A percentile compares a stretch with the other conserved stretches of the same genome.
phyloP scores from a whole-genome alignment of 2,329 filamentous ascomycete species.

The Achaetomium macrosporum region DNA sequence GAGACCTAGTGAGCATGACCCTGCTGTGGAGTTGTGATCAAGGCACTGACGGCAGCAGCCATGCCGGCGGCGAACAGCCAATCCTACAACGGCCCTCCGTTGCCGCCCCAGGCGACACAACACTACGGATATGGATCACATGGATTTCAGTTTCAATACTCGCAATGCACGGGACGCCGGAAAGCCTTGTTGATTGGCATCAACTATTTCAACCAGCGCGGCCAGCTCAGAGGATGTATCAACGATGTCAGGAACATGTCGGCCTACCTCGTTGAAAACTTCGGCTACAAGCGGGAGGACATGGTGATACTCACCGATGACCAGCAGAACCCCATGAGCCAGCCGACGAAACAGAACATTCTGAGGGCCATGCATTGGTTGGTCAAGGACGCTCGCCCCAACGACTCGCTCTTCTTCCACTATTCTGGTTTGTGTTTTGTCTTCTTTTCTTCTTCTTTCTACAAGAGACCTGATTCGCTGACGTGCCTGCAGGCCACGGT shows the following conservation, averaged over 20 bases:
- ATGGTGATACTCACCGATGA: conserved; percentile 97
- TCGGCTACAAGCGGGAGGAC: conserved; percentile 88
- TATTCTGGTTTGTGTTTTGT: conserved; percentile 69
- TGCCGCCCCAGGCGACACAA: conserved; percentile 62
- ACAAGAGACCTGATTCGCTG: background rate
- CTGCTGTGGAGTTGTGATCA: background rate
- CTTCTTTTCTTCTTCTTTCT: background rate
- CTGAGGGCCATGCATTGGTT: conserved; percentile 96
- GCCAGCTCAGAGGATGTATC: conserved; percentile 87
- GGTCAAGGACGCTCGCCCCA: conserved; percentile 84
- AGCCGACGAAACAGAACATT: conserved; percentile 94
- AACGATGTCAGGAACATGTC: conserved; percentile 99
- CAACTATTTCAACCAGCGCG: conserved; percentile 92
- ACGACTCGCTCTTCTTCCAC: conserved; percentile 96
- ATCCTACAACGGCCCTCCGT: conserved; percentile 51
- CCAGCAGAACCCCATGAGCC: conserved; percentile 94
- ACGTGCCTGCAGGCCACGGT: conserved; percentile 54
- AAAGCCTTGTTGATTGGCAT: conserved; percentile 92
- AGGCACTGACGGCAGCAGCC: conserved; percentile 14
- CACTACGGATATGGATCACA: conserved; percentile 72
- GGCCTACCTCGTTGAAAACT: conserved; percentile 77
- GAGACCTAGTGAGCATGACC: conserved; percentile 41
- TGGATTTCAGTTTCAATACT: conserved; percentile 83
- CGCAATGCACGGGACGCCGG: conserved; percentile 77
- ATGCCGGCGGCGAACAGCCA: conserved; percentile 25